These are phyloP conservation scores for Chrysochromulina parva DNA, from an alignment of 78 protist genomes.

Conservation along the genomic window DNA sequence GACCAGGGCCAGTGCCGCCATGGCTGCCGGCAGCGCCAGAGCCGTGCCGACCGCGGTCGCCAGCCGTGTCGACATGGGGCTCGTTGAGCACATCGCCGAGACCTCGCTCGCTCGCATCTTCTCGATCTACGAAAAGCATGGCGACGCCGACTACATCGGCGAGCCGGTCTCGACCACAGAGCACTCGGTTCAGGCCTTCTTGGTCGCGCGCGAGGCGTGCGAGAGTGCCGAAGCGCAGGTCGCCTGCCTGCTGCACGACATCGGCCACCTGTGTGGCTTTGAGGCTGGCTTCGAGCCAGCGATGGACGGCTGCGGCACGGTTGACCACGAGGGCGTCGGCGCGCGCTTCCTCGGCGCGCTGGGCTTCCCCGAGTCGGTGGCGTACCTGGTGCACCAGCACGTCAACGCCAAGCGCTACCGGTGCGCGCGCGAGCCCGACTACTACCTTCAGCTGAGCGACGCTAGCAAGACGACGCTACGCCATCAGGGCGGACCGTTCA, in stretches of 20 bases:
- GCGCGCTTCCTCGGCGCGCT: neutral
- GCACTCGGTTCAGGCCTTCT: slow-evolving; percentile 6
- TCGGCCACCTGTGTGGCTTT: slow-evolving; percentile 20
- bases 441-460: neutral
- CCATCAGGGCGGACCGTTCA: slow-evolving; percentile 9
- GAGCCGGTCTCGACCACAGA: slow-evolving; percentile 20
- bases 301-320: slow-evolving; percentile 33
- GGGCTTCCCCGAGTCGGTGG: neutral
- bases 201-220: neutral
- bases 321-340: slow-evolving; percentile 14
- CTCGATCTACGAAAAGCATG: neutral
- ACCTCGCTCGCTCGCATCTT: neutral
- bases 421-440: slow-evolving; percentile 11
- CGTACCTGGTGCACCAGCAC: neutral
- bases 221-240: neutral
- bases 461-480: neutral
- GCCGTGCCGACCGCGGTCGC: too few relatives aligned
- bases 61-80: too few relatives aligned
- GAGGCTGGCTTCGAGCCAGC: slow-evolving; percentile 33
- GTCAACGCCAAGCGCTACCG: slow-evolving; percentile 22
- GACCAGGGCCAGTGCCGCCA: too few relatives aligned
- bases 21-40: too few relatives aligned
- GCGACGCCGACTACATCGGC: slow-evolving; percentile 29
- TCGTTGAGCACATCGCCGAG: too few relatives aligned
- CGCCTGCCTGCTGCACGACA: slow-evolving; percentile 23